Base-by-base conservation (phyloP, 169 alveolate species). In the Amoebophrya sp. region DNA sequence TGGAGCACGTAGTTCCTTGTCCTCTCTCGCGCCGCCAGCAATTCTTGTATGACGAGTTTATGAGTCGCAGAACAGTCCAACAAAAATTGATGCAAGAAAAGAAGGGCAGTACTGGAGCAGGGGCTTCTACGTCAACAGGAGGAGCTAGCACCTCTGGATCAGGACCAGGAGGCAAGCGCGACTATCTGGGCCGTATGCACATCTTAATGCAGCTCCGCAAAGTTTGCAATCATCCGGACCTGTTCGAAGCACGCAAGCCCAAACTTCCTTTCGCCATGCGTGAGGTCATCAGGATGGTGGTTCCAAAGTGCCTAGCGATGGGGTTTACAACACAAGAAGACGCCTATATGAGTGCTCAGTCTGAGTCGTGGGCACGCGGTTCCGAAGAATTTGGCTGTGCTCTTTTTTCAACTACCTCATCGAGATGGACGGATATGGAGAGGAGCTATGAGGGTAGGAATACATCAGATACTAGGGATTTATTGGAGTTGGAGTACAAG, bases 141-240 rank as follows among this genome's bases (percentile, higher is more conserved):
- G n/a, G n/a, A n/a, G n/a, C n/a, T n/a, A n/a, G n/a, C n/a, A n/a
- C n/a, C n/a, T n/a, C n/a, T n/a, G n/a, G n/a, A n/a, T n/a, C n/a
- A n/a, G n/a, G n/a, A n/a, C n/a, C n/a, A n/a, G n/a, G n/a, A n/a
- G 65, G 91, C 34, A 95, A 96, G 76, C 96, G 97, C 38, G 98
- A 97, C 94, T 98, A 98, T 95, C 96, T 98, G 89, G 97, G 99
- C 33, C 95, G 98, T 94, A 97, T 99, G 99, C 98, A 98, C 93
- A 97, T 98, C 0, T 95, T 99, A 47, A 98, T 98, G 99, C 99
- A 99, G 93, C 33, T 78, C 34, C 34, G 76, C 12, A 76, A 99
- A 94, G 99, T 99, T 29, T 99, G 99, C 93, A 99, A 98, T 94
- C 99, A 99, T 93, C 99, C 99, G 40, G 99, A 98, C 93, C 96